Evolutionary conservation across 768 basidiomycete genomes (phyloP).

Genomic region (Suillus lakei): DNA sequence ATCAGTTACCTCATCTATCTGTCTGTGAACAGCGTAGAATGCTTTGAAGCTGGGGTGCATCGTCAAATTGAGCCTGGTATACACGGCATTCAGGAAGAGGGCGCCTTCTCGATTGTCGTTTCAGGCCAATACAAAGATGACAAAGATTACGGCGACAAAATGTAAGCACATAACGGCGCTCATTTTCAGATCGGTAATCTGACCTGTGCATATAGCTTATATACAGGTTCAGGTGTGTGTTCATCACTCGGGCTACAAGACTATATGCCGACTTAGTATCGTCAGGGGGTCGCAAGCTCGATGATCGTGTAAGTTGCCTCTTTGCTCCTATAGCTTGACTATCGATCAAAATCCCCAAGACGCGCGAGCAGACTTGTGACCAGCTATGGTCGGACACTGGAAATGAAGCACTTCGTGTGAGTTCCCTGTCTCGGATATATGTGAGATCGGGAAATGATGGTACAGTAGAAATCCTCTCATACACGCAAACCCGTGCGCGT

Average conservation of each 20-base stretch:
- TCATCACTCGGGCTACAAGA: background rate
- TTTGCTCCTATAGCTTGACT: background rate
- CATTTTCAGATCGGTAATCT: background rate
- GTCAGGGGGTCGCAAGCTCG: constrained; percentile 21
- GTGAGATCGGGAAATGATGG: background rate
- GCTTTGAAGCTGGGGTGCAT: constrained; percentile 24
- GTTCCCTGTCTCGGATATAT: background rate
- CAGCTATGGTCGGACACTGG: constrained; percentile 19
- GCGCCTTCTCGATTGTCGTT: constrained; percentile 24
- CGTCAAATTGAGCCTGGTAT: constrained; percentile 19
- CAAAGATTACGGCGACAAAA: constrained; percentile 27
- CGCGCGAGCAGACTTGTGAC: constrained; percentile 24
- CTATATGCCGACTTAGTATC: background rate
- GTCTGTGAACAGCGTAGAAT: constrained; percentile 5
- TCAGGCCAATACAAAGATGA: constrained; percentile 27
- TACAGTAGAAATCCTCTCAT: constrained; percentile 22
- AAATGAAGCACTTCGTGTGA: constrained; percentile 26
- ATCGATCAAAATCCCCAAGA: constrained; percentile 11
- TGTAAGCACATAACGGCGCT: constrained; percentile 32
- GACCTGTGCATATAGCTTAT: constrained; percentile 24
- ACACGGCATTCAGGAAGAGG: constrained; percentile 13
- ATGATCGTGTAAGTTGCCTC: constrained; percentile 6
- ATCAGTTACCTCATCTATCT: background rate
- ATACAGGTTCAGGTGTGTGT: constrained; percentile 26
- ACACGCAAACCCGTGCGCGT: constrained; percentile 30